Evolutionary conservation across 1,139 yeast genomes (phyloP).

Genomic region (Nakaseomyces delphensis): DNA sequence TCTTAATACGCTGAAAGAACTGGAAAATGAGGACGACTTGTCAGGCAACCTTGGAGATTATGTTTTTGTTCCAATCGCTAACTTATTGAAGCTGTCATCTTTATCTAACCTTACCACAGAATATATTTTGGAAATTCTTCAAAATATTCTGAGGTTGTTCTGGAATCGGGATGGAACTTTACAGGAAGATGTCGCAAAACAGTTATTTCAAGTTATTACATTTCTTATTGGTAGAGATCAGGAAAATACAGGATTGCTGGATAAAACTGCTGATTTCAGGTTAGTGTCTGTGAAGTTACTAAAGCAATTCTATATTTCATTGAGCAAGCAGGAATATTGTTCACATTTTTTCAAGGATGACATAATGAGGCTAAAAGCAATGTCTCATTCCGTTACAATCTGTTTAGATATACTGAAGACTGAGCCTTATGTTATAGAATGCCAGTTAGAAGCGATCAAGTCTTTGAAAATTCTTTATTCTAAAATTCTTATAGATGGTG

Average conservation of each 20-base stretch:
- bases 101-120: slow-evolving; percentile 41
- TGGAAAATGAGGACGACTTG: slow-evolving; percentile 14
- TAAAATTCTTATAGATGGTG: slow-evolving; percentile 39
- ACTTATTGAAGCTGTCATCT: slow-evolving; percentile 39
- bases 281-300: slow-evolving; percentile 38
- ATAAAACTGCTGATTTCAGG: slow-evolving; percentile 35
- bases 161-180: slow-evolving; percentile 40
- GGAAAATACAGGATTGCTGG: slow-evolving; percentile 15
- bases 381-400: slow-evolving; percentile 42
- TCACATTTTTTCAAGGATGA: slow-evolving; percentile 32
- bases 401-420: slow-evolving; percentile 35
- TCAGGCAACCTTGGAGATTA: slow-evolving; percentile 49
- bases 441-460: slow-evolving; percentile 34
- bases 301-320: slow-evolving; percentile 11
- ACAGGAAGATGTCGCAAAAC: slow-evolving; percentile 37
- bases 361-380: slow-evolving; percentile 32
- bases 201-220: slow-evolving; percentile 42
- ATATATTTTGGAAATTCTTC: slow-evolving; percentile 36
- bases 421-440: slow-evolving; percentile 20
- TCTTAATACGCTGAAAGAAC: slow-evolving; percentile 21
- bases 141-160: slow-evolving; percentile 36
- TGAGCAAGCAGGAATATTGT: slow-evolving; percentile 24
- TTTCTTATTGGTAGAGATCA: slow-evolving; percentile 34
- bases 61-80: slow-evolving; percentile 51
- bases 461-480: slow-evolving; percentile 34